phyloP scores from a whole-genome alignment of 1,139 yeast genomes.

The Spathaspora sp. region DNA sequence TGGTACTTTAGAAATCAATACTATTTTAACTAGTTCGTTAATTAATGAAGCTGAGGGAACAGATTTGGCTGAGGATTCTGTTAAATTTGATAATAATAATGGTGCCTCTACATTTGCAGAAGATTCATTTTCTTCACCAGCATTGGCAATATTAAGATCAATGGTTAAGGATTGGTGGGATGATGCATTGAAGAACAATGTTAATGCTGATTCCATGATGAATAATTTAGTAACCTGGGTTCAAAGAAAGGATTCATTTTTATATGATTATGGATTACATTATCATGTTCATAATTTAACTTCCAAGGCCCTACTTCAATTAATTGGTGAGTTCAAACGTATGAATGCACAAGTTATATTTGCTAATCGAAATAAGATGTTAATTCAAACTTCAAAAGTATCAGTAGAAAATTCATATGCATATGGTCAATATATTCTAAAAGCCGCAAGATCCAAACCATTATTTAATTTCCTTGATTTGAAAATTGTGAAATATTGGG shows the following conservation, averaged over 20 bases:
- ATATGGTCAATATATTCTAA: slow-evolving; percentile 83
- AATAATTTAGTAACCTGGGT: slow-evolving; percentile 88
- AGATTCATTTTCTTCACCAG: slow-evolving; percentile 78
- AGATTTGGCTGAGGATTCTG: slow-evolving; percentile 61
- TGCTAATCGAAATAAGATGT: slow-evolving; percentile 76
- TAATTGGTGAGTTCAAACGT: slow-evolving; percentile 75
- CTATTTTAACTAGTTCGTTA: slow-evolving; percentile 79
- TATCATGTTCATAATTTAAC: slow-evolving; percentile 88
- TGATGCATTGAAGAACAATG: slow-evolving; percentile 67
- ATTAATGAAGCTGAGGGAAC: slow-evolving; percentile 91
- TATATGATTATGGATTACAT: slow-evolving; percentile 78
- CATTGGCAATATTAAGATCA: slow-evolving; percentile 66
- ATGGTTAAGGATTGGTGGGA: slow-evolving; percentile 95
- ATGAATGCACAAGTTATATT: slow-evolving; percentile 77
- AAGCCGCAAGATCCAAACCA: slow-evolving; percentile 78
- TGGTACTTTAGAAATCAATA: slow-evolving; percentile 78
- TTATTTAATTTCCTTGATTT: slow-evolving; percentile 81
- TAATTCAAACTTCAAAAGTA: slow-evolving; percentile 72
- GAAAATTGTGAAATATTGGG: slow-evolving; percentile 81
- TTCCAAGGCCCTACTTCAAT: slow-evolving; percentile 77
- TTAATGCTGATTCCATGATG: slow-evolving; percentile 82
- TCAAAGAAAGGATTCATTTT: slow-evolving; percentile 65
- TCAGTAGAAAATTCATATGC: slow-evolving; percentile 90
- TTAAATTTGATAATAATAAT: slow-evolving; percentile 39
- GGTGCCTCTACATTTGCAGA: slow-evolving; percentile 62